Evolutionary conservation across 768 basidiomycete species (phyloP).

Genomic region (Mycena indigotica): DNA sequence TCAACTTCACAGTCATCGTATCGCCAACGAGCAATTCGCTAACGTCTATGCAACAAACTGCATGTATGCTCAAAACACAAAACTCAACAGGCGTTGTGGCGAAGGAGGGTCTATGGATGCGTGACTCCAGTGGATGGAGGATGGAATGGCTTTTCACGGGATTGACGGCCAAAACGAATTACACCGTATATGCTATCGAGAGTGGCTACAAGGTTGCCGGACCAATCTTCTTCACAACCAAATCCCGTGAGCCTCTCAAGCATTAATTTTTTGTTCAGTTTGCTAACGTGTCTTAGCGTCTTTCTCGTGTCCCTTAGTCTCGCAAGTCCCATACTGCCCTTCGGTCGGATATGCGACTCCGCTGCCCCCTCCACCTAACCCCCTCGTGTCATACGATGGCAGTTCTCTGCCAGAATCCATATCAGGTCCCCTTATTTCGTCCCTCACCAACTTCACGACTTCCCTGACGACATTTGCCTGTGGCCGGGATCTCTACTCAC

Average conservation of each 20-base stretch:
- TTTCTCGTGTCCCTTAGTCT: slow-evolving; percentile 70
- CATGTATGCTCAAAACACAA: slow-evolving; percentile 54
- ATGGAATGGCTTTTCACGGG: slow-evolving; percentile 67
- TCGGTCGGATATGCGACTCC: slow-evolving; percentile 69
- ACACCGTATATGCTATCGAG: slow-evolving; percentile 70
- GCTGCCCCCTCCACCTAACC: slow-evolving; percentile 51
- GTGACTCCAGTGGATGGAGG: slow-evolving; percentile 61
- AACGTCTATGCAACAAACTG: slow-evolving; percentile 52
- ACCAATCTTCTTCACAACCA: slow-evolving; percentile 74
- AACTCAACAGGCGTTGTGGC: slow-evolving; percentile 40
- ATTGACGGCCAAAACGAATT: slow-evolving; percentile 69
- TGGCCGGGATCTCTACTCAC: slow-evolving; percentile 79
- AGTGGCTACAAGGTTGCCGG: slow-evolving; percentile 59
- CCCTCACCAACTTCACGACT: slow-evolving; percentile 73
- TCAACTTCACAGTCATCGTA: slow-evolving; percentile 59
- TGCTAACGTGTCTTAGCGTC: slow-evolving; percentile 42
- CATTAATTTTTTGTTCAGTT: background rate
- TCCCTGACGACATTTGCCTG: slow-evolving; percentile 75
- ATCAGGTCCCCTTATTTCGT: slow-evolving; percentile 53
- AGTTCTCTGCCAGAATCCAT: slow-evolving; percentile 52
- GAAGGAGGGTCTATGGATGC: slow-evolving; percentile 57
- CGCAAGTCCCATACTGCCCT: slow-evolving; percentile 77
- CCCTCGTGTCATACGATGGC: slow-evolving; percentile 47
- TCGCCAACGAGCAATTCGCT: slow-evolving; percentile 47
- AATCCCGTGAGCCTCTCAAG: slow-evolving; percentile 55